Evolutionary conservation across 495 filamentous ascomycete species (phyloP).

Genomic region (Aspergillus cavernicola): DNA sequence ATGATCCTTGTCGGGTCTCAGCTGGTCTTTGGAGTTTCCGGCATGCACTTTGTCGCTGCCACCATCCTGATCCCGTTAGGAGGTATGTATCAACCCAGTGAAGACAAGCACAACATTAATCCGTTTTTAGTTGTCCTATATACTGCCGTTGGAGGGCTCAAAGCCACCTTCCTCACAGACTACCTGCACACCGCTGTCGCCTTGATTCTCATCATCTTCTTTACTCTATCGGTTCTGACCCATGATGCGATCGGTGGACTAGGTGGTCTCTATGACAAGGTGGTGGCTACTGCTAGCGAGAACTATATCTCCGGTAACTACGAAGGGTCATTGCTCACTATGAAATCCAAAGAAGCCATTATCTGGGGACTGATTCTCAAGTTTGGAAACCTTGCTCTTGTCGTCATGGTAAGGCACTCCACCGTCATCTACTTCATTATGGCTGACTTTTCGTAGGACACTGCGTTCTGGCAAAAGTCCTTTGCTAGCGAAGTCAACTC

Average conservation of each 20-base stretch:
- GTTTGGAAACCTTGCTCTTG: constrained; percentile 48
- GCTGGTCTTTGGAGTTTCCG: constrained; percentile 35
- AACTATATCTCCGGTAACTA: constrained; percentile 45
- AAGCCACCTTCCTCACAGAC: constrained; percentile 40
- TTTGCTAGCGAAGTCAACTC: constrained; percentile 42
- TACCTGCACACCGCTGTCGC: constrained; percentile 38
- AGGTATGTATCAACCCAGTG: constrained; percentile 18
- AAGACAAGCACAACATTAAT: background rate
- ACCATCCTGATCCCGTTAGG: constrained; percentile 45
- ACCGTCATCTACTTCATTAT: background rate
- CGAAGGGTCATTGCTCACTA: constrained; percentile 43
- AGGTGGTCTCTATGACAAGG: constrained; percentile 36
- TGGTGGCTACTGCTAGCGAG: constrained; percentile 27
- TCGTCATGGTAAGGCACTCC: constrained; percentile 42
- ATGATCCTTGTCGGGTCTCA: constrained; percentile 39
- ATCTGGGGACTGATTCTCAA: constrained; percentile 47
- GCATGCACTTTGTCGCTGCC: constrained; percentile 40
- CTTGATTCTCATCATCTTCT: constrained; percentile 39
- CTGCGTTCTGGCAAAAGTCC: constrained; percentile 52
- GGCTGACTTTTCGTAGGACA: constrained; percentile 31
- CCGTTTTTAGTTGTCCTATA: constrained; percentile 31
- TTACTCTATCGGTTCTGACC: constrained; percentile 31
- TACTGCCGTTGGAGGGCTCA: constrained; percentile 38
- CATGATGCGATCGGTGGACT: constrained; percentile 31
- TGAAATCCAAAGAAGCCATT: constrained; percentile 50